Evolutionary conservation across 1,284 basidiomycete species (phyloP).

Genomic region (Pascua sp.): DNA sequence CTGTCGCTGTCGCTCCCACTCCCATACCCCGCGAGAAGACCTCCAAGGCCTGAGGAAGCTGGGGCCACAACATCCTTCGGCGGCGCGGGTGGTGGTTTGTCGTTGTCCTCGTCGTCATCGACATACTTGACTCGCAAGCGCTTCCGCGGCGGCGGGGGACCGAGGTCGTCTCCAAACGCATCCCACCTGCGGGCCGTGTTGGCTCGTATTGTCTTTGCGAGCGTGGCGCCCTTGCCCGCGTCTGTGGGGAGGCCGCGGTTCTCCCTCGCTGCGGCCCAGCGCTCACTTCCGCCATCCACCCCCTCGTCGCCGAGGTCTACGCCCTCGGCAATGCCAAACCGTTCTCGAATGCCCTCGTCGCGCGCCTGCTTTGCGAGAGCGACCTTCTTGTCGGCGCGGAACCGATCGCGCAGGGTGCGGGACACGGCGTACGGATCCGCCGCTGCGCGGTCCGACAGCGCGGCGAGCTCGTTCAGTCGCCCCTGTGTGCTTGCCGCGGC

Average conservation of each 20-base stretch:
- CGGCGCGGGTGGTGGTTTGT: not conserved
- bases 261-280: constrained; percentile 28
- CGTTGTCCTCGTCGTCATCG: not conserved
- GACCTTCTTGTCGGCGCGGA: constrained; percentile 76
- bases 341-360: constrained; percentile 29
- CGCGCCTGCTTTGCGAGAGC: constrained; percentile 32
- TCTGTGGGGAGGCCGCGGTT: not conserved
- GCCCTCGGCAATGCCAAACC: too few relatives aligned
- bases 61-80: not conserved
- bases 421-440: constrained; percentile 82
- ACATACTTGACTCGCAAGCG: constrained; percentile 3
- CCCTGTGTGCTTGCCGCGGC: constrained; percentile 66
- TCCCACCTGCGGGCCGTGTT: constrained; percentile 12
- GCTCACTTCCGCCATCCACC: constrained; percentile 23
- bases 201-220: constrained; percentile 2
- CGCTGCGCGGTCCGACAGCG: constrained; percentile 67
- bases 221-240: not conserved
- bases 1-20: constrained; percentile 45
- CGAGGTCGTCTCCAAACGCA: constrained; percentile 3
- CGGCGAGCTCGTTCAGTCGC: constrained; percentile 72
- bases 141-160: not conserved
- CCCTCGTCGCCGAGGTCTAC: constrained; percentile 46
- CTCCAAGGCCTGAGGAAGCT: not conserved
- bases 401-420: constrained; percentile 66
- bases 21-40: constrained; percentile 1